Conservation (phyloP, 1,284 basidiomycete species). For the Cryptococcus hybrid region DNA sequence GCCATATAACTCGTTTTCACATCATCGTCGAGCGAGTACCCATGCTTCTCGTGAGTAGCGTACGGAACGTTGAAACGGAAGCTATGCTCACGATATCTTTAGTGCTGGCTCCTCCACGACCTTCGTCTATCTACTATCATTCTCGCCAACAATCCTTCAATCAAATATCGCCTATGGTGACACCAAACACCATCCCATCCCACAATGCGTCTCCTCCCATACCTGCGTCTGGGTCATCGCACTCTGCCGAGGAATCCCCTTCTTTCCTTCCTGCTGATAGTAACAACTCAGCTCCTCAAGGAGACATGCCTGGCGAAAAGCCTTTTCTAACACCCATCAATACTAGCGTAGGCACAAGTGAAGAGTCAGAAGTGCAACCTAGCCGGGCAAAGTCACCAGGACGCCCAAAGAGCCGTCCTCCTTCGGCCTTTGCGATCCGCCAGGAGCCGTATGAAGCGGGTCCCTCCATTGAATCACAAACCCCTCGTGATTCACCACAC, state of each 20-base stretch:
- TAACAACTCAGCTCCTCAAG: not conserved
- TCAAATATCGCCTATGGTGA: slow-evolving; percentile 6
- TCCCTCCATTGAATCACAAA: not conserved
- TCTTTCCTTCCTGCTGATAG: not conserved
- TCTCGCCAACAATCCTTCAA: not conserved
- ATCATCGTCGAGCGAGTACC: slow-evolving; percentile 24
- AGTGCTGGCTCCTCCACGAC: slow-evolving; percentile 19
- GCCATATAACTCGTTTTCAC: too few relatives aligned
- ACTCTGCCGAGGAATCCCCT: slow-evolving; percentile 23
- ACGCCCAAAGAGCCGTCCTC: too few relatives aligned
- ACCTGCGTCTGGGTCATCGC: slow-evolving; percentile 14
- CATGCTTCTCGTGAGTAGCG: slow-evolving; percentile 34
- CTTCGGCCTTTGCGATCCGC: too few relatives aligned
- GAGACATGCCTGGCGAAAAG: slow-evolving; percentile 4
- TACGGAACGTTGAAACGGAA: not conserved
- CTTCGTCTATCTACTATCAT: slow-evolving; percentile 14
- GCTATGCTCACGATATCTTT: slow-evolving; percentile 1
- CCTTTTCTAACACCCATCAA: slow-evolving; percentile 24
- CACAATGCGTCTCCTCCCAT: slow-evolving; percentile 31
- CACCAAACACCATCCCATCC: slow-evolving; percentile 17
- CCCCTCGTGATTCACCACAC: slow-evolving; percentile 16
- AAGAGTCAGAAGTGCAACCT: slow-evolving; percentile 3
- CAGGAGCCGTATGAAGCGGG: too few relatives aligned
- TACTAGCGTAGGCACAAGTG: slow-evolving; percentile 14
- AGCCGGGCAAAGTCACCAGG: too few relatives aligned